Evolutionary conservation across 2,329 filamentous ascomycete genomes (phyloP).

Genomic region (Monilinia fructicola): DNA sequence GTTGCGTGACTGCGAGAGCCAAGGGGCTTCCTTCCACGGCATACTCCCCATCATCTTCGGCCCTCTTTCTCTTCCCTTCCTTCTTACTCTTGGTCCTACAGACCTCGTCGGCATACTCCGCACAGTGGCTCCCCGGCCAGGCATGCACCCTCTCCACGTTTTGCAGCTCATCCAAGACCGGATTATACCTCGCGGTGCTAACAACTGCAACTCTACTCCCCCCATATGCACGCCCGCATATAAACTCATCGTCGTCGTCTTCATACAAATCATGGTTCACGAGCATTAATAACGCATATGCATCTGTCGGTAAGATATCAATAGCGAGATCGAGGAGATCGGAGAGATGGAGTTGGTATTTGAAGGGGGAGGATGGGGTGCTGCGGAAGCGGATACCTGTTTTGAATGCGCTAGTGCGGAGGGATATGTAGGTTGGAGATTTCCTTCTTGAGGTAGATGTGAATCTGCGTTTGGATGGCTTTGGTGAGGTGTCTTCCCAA

Average conservation of each 20-base stretch:
- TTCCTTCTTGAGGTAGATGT: not conserved
- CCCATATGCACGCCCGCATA: slow-evolving; percentile 65
- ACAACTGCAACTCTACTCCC: slow-evolving; percentile 62
- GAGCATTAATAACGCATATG: slow-evolving; percentile 35
- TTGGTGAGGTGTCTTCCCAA: slow-evolving; percentile 21
- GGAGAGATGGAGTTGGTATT: slow-evolving; percentile 36
- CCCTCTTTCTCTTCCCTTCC: not conserved
- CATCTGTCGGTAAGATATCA: slow-evolving; percentile 33
- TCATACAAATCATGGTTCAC: slow-evolving; percentile 38
- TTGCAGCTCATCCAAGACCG: slow-evolving; percentile 46
- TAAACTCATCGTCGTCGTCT: slow-evolving; percentile 60
- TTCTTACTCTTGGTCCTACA: not conserved
- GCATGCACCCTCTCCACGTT: slow-evolving; percentile 47
- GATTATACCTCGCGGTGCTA: slow-evolving; percentile 61
- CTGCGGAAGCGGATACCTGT: slow-evolving; percentile 32
- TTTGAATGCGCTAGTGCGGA: slow-evolving; percentile 16
- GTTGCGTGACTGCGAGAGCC: slow-evolving; percentile 41
- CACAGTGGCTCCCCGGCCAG: slow-evolving; percentile 66
- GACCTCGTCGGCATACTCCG: slow-evolving; percentile 46
- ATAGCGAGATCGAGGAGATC: slow-evolving; percentile 36
- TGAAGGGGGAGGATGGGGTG: slow-evolving; percentile 28
- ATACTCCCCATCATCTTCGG: not conserved
- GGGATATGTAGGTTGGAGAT: slow-evolving; percentile 10
- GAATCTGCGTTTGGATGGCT: slow-evolving; percentile 1
- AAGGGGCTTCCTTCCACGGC: slow-evolving; percentile 35